These are phyloP conservation scores for Phaeomoniella chlamydospora DNA, from an alignment of 2,329 filamentous ascomycete genomes.

Conservation along the genomic window DNA sequence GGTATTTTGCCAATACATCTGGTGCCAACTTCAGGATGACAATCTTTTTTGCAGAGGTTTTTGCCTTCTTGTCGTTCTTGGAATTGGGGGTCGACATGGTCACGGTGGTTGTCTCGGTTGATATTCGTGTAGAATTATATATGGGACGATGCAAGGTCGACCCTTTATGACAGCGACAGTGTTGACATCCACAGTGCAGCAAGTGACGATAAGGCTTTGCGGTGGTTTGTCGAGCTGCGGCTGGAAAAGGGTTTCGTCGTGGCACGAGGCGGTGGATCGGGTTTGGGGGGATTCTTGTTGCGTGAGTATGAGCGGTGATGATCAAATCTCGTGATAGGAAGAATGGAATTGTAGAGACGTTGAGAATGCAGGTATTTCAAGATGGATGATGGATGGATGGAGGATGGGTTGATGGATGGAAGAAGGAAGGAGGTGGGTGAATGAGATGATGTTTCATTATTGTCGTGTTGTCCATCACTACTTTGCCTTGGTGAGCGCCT, in stretches of 20 bases:
- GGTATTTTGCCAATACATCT: slow-evolving; percentile 3
- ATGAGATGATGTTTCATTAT: slow-evolving; percentile 7
- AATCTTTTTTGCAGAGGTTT: slow-evolving; percentile 2
- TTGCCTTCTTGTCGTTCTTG: not conserved
- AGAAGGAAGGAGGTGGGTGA: slow-evolving; percentile 6
- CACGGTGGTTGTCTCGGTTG: slow-evolving; percentile 13
- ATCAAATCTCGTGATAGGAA: slow-evolving; percentile 5
- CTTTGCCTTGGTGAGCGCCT: not conserved
- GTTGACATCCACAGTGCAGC: no score
- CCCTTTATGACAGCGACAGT: no score
- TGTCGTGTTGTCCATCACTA: not conserved
- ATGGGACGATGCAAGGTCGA: no score
- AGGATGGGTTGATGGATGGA: slow-evolving; percentile 7
- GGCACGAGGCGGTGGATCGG: no score
- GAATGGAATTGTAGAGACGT: slow-evolving; percentile 3
- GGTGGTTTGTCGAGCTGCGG: no score
- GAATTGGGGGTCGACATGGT: slow-evolving; percentile 6
- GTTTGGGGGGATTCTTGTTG: slow-evolving; percentile 8
- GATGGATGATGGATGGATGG: slow-evolving; percentile 4
- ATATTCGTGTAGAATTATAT: slow-evolving; percentile 9
- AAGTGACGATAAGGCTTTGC: no score
- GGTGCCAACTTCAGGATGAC: slow-evolving; percentile 9
- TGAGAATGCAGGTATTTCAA: slow-evolving; percentile 3
- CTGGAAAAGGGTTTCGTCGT: no score
- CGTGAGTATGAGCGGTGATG: slow-evolving; percentile 8